phyloP scores from a whole-genome alignment of 1,139 yeast genomes.

The Pichia sp. region DNA sequence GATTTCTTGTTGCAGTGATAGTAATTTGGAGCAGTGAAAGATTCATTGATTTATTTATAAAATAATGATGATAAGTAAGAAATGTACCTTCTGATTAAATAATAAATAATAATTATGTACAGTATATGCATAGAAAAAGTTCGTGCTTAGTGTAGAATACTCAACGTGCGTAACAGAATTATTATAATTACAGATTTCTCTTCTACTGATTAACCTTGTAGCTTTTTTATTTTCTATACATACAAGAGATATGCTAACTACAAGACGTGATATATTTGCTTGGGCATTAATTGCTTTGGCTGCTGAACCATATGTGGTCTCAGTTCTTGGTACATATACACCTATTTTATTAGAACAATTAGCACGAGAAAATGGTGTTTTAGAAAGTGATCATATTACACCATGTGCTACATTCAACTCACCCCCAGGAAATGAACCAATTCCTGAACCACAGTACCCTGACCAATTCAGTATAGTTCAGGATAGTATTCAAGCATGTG shows the following conservation, averaged over 20 bases:
- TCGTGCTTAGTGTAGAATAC: neutral
- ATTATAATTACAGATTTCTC: neutral
- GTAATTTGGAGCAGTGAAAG: constrained; percentile 4
- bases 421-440: constrained; percentile 16
- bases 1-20: constrained; percentile 47
- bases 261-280: constrained; percentile 10
- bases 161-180: neutral
- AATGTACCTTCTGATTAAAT: too few relatives aligned
- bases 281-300: constrained; percentile 32
- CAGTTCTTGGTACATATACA: constrained; percentile 66
- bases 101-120: too few relatives aligned
- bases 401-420: constrained; percentile 21
- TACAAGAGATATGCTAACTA: constrained; percentile 5
- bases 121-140: neutral
- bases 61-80: too few relatives aligned
- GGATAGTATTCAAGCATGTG: constrained; percentile 29
- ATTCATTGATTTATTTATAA: neutral
- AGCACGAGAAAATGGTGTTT: constrained; percentile 61
- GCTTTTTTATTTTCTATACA: neutral
- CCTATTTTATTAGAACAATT: constrained; percentile 59
- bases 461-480: constrained; percentile 32
- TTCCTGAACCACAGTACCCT: constrained; percentile 20
- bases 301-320: constrained; percentile 66
- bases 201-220: too few relatives aligned
- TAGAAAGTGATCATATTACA: constrained; percentile 37